Evolutionary conservation across 352 stramenopile genomes (phyloP), one percentile per base, ranked within the genome.

Genomic region (Globisporangium spiculum): DNA sequence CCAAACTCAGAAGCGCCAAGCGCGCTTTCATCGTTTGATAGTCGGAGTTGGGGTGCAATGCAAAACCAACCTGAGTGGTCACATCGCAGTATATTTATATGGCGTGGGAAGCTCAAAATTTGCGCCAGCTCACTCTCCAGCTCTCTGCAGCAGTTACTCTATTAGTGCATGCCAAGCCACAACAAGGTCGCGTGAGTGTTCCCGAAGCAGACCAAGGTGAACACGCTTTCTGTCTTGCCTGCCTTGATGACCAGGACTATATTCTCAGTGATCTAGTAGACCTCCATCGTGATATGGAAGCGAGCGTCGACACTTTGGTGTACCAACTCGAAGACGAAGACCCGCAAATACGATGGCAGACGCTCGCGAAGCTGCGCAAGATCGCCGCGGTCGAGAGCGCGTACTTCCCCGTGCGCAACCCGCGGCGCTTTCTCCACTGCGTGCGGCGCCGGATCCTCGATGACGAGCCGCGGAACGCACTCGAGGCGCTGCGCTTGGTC

Each of bases 271-370:
- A 10, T 30, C 22, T 26, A 30, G 16, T 14, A 30, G 50, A 57
- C 24, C 22, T 57, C 52, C 52, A 57, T 30, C 52, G 52, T 30
- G n/a, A 57, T 32, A 89, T 86, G 76, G 79, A 85, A 55, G 71
- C 65, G 24, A 88, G 72, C 38, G 86, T 92, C 41, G 84, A 92
- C 62, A 90, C 84, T 32, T 74, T 94, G 18, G 84, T 92, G 56
- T 89, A 90, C 66, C 84, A 92, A 72, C 67, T 94, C n/a, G 86
- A 92, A 73, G 84, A 92, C 66, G 82, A 91, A 24, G 81, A 92
- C 62, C 66, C 72, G 10, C 65, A 34, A 1, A 79, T 94, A 58
- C 78, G 81, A 22, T 77, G 73, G 60, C 70, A 77, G 26, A 88
- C 84, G 18, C 65, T 92, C 26, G 76, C 87, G 55, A 86, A 87